Percentiles rank a stretch among this genome's conserved stretches.
phyloP scores from a whole-genome alignment of 331 rosid genomes.

The Pyracantha coccinea region DNA sequence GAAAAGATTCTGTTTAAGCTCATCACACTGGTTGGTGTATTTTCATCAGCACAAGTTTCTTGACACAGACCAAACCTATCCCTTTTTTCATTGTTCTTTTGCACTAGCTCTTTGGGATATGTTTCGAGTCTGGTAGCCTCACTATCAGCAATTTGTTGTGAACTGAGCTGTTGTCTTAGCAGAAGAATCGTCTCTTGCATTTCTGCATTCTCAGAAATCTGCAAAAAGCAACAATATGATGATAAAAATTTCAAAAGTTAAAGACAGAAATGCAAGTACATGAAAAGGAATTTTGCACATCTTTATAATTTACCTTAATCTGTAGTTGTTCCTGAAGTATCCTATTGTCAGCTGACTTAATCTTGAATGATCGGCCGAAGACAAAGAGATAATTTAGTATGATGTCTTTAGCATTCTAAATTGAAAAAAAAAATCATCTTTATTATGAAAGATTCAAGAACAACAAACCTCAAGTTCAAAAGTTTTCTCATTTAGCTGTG shows the following conservation, averaged over 20 bases:
- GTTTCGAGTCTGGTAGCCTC: conserved; percentile 11
- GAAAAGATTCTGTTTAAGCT: conserved; percentile 43
- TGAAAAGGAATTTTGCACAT: conserved; percentile 6
- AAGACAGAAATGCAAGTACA: not conserved
- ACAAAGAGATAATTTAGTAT: conserved; percentile 23
- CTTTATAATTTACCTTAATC: conserved; percentile 42
- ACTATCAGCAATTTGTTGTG: conserved; percentile 18
- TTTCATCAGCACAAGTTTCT: conserved; percentile 33
- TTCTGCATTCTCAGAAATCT: conserved; percentile 60
- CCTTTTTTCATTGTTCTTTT: conserved; percentile 22
- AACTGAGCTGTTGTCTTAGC: conserved; percentile 48
- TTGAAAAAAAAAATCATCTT: not conserved
- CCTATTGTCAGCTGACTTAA: conserved; percentile 84
- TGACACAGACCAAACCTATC: conserved; percentile 21
- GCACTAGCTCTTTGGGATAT: conserved; percentile 21
- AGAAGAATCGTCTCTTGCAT: conserved; percentile 72
- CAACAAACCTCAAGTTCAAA: conserved; percentile 83
- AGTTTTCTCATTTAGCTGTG: conserved; percentile 63
- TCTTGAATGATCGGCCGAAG: conserved; percentile 39
- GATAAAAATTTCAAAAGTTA: not conserved
- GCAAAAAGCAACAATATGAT: conserved; percentile 3
- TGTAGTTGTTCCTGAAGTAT: conserved; percentile 84
- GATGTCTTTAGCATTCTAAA: not conserved
- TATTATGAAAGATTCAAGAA: conserved; percentile 19
- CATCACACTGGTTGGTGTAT: conserved; percentile 41